Conservation (phyloP, 148 eudicot genomes). For the Salicornia ramosissima region DNA sequence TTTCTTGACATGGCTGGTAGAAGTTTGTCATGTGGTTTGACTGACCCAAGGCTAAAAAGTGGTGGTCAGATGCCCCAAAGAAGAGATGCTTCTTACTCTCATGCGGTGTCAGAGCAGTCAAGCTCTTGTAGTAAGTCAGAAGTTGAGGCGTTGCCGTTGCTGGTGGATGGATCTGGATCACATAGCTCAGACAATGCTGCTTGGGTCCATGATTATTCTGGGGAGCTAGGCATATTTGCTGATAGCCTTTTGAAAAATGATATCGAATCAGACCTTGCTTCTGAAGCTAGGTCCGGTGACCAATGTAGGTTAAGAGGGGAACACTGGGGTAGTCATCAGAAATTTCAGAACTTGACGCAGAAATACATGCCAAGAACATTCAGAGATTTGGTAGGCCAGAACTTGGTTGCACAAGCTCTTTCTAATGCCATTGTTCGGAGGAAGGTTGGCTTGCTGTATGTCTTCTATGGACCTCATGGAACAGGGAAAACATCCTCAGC, state of each 20-base stretch:
- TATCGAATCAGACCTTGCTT: constrained; percentile 68
- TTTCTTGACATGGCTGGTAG: constrained; percentile 92
- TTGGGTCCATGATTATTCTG: constrained; percentile 93
- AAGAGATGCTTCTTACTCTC: constrained; percentile 38
- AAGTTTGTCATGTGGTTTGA: constrained; percentile 87
- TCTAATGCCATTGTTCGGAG: constrained; percentile 69
- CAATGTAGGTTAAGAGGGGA: constrained; percentile 37
- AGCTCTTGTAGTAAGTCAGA: constrained; percentile 53
- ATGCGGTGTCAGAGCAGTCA: constrained; percentile 45
- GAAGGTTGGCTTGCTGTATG: constrained; percentile 75
- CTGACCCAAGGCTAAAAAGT: constrained; percentile 64
- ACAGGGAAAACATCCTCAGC: constrained; percentile 94
- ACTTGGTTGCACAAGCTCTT: constrained; percentile 83
- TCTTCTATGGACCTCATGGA: constrained; percentile 92
- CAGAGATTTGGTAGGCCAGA: constrained; percentile 86
- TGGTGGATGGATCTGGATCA: constrained; percentile 68
- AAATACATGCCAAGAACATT: constrained; percentile 86
- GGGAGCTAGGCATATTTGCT: constrained; percentile 83
- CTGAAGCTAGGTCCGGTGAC: constrained; percentile 59
- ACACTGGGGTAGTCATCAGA: constrained; percentile 51
- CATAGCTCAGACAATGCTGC: constrained; percentile 58
- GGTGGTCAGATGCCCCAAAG: constrained; percentile 39
- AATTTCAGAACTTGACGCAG: constrained; percentile 70
- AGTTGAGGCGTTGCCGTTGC: constrained; percentile 65
- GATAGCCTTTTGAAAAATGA: constrained; percentile 64